Conservation (phyloP, 2,329 filamentous ascomycete genomes). For the Fusarium fracticaudum region DNA sequence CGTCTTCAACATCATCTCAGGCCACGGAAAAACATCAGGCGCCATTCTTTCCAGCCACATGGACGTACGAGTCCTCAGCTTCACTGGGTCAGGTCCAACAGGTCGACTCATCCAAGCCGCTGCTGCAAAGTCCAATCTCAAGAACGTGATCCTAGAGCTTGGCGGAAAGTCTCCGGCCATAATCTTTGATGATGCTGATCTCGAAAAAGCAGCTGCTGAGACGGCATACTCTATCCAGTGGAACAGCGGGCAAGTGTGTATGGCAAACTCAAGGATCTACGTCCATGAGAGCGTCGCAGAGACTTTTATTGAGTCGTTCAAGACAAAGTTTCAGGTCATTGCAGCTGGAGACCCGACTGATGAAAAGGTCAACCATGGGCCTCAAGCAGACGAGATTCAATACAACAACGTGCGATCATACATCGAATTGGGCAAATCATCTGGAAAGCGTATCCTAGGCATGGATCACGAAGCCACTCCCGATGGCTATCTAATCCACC, state of each 20-base stretch:
- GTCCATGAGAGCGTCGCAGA: conserved; percentile 60
- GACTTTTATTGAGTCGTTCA: conserved; percentile 1
- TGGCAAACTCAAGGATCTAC: conserved; percentile 67
- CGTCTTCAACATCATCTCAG: conserved; percentile 78
- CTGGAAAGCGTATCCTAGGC: background rate
- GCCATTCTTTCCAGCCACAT: conserved; percentile 73
- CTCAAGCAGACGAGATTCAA: conserved; percentile 12
- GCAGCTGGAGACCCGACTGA: background rate
- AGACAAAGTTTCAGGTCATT: background rate
- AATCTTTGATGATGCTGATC: conserved; percentile 65
- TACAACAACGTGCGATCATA: conserved; percentile 5
- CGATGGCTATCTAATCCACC: conserved; percentile 4
- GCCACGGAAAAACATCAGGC: conserved; percentile 73
- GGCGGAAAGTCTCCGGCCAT: conserved; percentile 74
- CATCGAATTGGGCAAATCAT: conserved; percentile 10
- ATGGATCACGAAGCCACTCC: background rate
- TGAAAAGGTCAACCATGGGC: conserved; percentile 2
- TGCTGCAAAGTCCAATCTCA: conserved; percentile 69
- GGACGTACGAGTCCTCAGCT: conserved; percentile 76
- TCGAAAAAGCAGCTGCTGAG: conserved; percentile 56
- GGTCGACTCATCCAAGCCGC: conserved; percentile 76
- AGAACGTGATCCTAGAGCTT: conserved; percentile 72
- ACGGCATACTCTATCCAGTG: conserved; percentile 57
- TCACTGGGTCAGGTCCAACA: conserved; percentile 78
- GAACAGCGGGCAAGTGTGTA: conserved; percentile 67